phyloP scores from a whole-genome alignment of 2,329 filamentous ascomycete species.

The Nannizzia gypsea region DNA sequence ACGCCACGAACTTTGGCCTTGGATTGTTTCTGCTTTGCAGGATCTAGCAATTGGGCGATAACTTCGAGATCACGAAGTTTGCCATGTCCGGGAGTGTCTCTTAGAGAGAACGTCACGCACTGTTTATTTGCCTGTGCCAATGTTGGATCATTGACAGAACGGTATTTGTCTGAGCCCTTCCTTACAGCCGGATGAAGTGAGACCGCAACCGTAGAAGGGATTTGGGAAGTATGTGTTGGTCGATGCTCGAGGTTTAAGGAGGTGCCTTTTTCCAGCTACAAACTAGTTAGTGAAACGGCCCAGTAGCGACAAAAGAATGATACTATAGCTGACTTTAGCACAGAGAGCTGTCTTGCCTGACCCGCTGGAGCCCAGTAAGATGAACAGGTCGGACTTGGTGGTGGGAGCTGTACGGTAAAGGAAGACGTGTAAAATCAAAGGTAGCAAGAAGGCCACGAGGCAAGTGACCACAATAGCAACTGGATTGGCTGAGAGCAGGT shows the following conservation, averaged over 20 bases:
- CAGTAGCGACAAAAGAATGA: neutral
- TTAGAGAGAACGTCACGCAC: slow-evolving; percentile 29
- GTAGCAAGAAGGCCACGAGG: slow-evolving; percentile 58
- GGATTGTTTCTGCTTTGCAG: slow-evolving; percentile 26
- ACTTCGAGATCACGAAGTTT: slow-evolving; percentile 62
- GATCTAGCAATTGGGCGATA: slow-evolving; percentile 28
- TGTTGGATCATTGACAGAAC: slow-evolving; percentile 53
- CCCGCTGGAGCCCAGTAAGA: slow-evolving; percentile 69
- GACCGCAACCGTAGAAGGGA: slow-evolving; percentile 45
- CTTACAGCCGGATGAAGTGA: slow-evolving; percentile 42
- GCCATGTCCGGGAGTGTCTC: slow-evolving; percentile 86
- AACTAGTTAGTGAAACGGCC: neutral
- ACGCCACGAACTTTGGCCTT: slow-evolving; percentile 45
- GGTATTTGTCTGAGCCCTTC: slow-evolving; percentile 50
- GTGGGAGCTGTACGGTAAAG: slow-evolving; percentile 54
- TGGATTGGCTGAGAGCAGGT: slow-evolving; percentile 33
- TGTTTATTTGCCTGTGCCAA: slow-evolving; percentile 42
- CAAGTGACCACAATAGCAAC: slow-evolving; percentile 52
- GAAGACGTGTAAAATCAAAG: slow-evolving; percentile 63
- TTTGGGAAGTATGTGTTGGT: slow-evolving; percentile 52
- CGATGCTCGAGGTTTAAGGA: slow-evolving; percentile 30
- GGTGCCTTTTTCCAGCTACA: slow-evolving; percentile 32
- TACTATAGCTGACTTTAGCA: slow-evolving; percentile 49
- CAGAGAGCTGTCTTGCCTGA: slow-evolving; percentile 80
- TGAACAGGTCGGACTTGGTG: slow-evolving; percentile 58